phyloP scores from a whole-genome alignment of 192 early-diverging fungal species.

The Umbelopsis sp. region DNA sequence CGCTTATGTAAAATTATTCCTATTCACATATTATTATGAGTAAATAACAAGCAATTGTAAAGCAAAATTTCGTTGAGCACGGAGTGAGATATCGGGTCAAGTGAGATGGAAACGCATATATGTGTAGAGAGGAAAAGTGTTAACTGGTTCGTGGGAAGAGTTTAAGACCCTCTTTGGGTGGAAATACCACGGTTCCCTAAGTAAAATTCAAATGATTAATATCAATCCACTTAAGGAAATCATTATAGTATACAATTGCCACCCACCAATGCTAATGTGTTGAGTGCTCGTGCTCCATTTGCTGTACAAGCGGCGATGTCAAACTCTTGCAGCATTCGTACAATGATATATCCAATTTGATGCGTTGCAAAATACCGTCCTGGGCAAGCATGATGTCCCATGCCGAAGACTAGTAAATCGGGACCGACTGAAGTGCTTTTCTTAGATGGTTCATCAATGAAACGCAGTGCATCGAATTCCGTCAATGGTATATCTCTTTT shows the following conservation, averaged over 20 bases:
- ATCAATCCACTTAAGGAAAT: background rate
- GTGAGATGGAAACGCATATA: no score
- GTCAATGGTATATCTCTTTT: background rate
- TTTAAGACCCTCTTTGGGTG: no score
- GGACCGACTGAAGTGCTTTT: slow-evolving; percentile 4
- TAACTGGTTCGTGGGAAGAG: no score
- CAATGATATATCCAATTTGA: slow-evolving; percentile 30
- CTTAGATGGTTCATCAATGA: slow-evolving; percentile 8
- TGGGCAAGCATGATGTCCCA: slow-evolving; percentile 40
- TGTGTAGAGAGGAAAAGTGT: no score
- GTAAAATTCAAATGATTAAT: no score
- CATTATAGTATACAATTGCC: background rate
- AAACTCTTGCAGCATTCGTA: background rate
- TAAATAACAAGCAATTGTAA: background rate
- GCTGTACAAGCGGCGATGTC: background rate
- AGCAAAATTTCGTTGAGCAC: background rate
- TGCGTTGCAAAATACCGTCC: slow-evolving; percentile 34
- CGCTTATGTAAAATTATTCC: background rate
- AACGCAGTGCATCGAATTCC: slow-evolving; percentile 29
- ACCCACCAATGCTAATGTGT: background rate
- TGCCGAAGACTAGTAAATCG: slow-evolving; percentile 29
- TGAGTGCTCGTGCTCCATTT: background rate
- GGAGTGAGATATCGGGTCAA: no score
- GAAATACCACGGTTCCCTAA: no score
- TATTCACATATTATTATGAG: slow-evolving; percentile 2